Percentiles rank a stretch among this genome's conserved stretches.
Evolutionary conservation across 805 yeast species (phyloP).

Genomic region (Ogataea siamensis): DNA sequence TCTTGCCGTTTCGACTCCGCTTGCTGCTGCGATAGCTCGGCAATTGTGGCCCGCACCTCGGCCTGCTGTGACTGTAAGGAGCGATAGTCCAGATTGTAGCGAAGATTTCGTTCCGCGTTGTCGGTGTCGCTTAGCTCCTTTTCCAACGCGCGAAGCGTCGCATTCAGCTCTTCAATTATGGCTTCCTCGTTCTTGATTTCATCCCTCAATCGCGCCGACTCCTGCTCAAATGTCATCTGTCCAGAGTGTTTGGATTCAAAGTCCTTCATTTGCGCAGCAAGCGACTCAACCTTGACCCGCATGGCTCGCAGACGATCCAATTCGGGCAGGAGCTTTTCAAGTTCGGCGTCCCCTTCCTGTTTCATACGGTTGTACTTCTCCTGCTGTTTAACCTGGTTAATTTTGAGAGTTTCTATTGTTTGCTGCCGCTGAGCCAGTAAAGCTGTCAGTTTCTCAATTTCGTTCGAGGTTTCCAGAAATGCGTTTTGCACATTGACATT

Average conservation of each 20-base stretch:
- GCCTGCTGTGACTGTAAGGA: slow-evolving; percentile 39
- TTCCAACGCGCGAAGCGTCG: slow-evolving; percentile 61
- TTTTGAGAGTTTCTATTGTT: slow-evolving; percentile 19
- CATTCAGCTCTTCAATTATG: slow-evolving; percentile 28
- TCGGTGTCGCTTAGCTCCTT: slow-evolving; percentile 50
- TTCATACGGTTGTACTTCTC: slow-evolving; percentile 15
- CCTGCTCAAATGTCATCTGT: slow-evolving; percentile 17
- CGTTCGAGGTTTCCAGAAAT: slow-evolving; percentile 25
- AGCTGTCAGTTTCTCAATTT: slow-evolving; percentile 24
- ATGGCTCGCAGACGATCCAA: slow-evolving; percentile 38
- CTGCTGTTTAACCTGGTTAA: slow-evolving; percentile 8
- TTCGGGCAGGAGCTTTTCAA: slow-evolving; percentile 19
- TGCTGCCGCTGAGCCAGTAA: slow-evolving; percentile 4
- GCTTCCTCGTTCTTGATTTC: slow-evolving; percentile 30
- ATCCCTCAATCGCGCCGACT: slow-evolving; percentile 13
- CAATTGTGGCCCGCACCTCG: slow-evolving; percentile 25
- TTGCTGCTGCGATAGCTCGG: slow-evolving; percentile 38
- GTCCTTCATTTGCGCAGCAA: slow-evolving; percentile 44
- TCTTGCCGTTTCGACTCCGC: slow-evolving; percentile 57
- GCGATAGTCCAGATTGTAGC: slow-evolving; percentile 43
- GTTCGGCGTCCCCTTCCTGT: slow-evolving; percentile 19
- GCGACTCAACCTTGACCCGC: slow-evolving; percentile 39
- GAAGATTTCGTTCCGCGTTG: slow-evolving; percentile 59
- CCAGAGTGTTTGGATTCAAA: slow-evolving; percentile 25
- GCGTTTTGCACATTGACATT: slow-evolving; percentile 39